Percentiles rank a stretch among this genome's conserved stretches.
Conservation (phyloP, 2,329 filamentous ascomycete species). For the Torrubiellomyces zombiae region DNA sequence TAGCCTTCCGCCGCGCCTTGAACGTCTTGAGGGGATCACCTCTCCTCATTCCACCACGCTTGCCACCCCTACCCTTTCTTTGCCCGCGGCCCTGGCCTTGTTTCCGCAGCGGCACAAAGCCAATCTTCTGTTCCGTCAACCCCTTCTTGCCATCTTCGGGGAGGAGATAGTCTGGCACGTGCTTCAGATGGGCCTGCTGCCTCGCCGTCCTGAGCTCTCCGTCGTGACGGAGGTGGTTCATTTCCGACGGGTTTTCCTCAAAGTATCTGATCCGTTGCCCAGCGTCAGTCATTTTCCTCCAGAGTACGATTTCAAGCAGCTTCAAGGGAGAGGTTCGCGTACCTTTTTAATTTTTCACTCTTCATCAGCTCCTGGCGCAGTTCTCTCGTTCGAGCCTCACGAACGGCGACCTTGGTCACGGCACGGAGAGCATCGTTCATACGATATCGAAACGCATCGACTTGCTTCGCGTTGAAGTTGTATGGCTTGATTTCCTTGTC, state of each 20-base stretch:
- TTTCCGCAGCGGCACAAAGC: slow-evolving; percentile 57
- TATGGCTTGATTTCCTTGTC: slow-evolving; percentile 78
- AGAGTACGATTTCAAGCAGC: too few species aligned
- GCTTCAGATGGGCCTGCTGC: slow-evolving; percentile 77
- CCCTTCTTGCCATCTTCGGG: slow-evolving; percentile 60
- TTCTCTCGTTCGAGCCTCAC: slow-evolving; percentile 78
- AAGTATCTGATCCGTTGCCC: slow-evolving; percentile 51
- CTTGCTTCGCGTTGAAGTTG: slow-evolving; percentile 83
- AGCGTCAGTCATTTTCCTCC: background rate
- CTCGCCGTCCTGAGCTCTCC: slow-evolving; percentile 69
- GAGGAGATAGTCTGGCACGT: slow-evolving; percentile 86
- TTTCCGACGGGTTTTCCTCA: slow-evolving; percentile 85
- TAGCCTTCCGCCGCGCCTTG: slow-evolving; percentile 42
- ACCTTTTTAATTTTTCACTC: slow-evolving; percentile 77
- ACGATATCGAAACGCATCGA: slow-evolving; percentile 88
- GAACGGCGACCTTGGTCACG: slow-evolving; percentile 76
- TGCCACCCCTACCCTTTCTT: slow-evolving; percentile 22
- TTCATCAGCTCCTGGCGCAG: slow-evolving; percentile 80
- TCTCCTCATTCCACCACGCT: slow-evolving; percentile 37
- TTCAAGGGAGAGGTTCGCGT: slow-evolving; percentile 3
- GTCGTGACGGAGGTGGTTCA: slow-evolving; percentile 79
- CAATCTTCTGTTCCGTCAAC: slow-evolving; percentile 48
- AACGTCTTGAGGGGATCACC: slow-evolving; percentile 81
- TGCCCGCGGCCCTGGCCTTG: slow-evolving; percentile 29
- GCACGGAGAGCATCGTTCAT: slow-evolving; percentile 83